Base-by-base conservation (phyloP, 177 flowering plant genomes). In the Vitis hybrid region DNA sequence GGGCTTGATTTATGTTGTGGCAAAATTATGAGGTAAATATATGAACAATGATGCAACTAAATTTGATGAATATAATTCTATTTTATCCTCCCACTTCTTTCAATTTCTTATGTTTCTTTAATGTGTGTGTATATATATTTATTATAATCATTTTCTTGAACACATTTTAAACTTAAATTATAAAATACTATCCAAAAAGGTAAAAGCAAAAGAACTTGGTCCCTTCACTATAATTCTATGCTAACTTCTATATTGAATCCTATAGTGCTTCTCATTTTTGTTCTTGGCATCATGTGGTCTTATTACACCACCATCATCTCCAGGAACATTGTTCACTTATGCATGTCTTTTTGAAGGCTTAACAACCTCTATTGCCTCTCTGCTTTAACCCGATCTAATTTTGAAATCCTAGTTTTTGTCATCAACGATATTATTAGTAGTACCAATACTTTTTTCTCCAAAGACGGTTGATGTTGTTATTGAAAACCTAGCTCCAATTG, bases 271-370 rank as follows among this genome's bases (percentile, higher is more conserved):
- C 65, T 87, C 26, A 65, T 88, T 8, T 39, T 90, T 31, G 12
- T 76, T 12, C 53, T 88, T 11, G 6, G 87, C 60, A 77, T 75
- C 59, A 11, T 87, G 0, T 91, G 91, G 92, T 84, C 87, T 16
- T 84, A 85, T 50, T 84, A 90, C 15, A 74, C 88, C 50, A 79
- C 88, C 48, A 52, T 88, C 7, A 70, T 88, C 63, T 85, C 93
- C 1, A 83, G 86, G 6, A 81, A 87, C 14, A 73, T 85, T 61
- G 82, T 90, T 54, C 93, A 86, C 69, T 71, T 90, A 39, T 90
- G 97, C 50, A 65, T 88, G 11, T 87, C 94, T 2, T 87, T 92
- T 0, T 74, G 92, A 3, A 90, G 84, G 74, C 93, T 92, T 79
- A 83, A 67, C 78, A 77, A 83, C 66, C 86, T 83, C 31, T 90